A percentile compares a stretch with the other conserved stretches of the same genome.
phyloP scores from a whole-genome alignment of 306 rosid genomes.

The Abrus precatorius region DNA sequence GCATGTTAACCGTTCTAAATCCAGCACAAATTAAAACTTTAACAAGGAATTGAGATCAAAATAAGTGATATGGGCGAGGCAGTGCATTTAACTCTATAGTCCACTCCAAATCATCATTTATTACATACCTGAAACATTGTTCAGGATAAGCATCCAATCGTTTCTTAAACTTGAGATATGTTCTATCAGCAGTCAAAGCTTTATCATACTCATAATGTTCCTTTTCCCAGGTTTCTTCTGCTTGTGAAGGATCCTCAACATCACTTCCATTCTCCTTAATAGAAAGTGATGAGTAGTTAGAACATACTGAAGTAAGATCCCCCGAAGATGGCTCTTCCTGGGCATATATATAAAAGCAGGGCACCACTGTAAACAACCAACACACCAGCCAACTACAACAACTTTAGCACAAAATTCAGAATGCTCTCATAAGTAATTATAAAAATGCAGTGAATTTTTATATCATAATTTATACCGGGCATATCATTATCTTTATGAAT shows the following conservation, averaged over 20 bases:
- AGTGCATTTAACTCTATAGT: constrained; percentile 1
- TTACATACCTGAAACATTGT: constrained; percentile 85
- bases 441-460: neutral
- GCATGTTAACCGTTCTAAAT: neutral
- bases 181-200: constrained; percentile 85
- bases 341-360: constrained; percentile 84
- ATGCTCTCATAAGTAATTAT: neutral
- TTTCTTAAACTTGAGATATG: constrained; percentile 90
- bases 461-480: constrained; percentile 55
- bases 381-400: constrained; percentile 32
- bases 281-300: constrained; percentile 73
- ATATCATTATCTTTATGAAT: constrained; percentile 45
- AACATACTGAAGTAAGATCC: constrained; percentile 63
- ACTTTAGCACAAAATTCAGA: constrained; percentile 8
- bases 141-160: constrained; percentile 80
- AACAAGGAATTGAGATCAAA: neutral
- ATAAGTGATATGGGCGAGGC: neutral
- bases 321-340: constrained; percentile 61
- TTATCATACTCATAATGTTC: constrained; percentile 87
- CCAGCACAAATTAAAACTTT: constrained; percentile 5
- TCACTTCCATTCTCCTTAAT: constrained; percentile 56
- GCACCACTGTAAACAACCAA: constrained; percentile 71
- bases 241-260: constrained; percentile 54
- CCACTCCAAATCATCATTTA: constrained; percentile 12
- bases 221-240: constrained; percentile 72